Percentiles rank a stretch among this genome's conserved stretches.
These are phyloP conservation scores for Leccinum longicurvipes DNA, from an alignment of 768 basidiomycete genomes.

Conservation along the genomic window DNA sequence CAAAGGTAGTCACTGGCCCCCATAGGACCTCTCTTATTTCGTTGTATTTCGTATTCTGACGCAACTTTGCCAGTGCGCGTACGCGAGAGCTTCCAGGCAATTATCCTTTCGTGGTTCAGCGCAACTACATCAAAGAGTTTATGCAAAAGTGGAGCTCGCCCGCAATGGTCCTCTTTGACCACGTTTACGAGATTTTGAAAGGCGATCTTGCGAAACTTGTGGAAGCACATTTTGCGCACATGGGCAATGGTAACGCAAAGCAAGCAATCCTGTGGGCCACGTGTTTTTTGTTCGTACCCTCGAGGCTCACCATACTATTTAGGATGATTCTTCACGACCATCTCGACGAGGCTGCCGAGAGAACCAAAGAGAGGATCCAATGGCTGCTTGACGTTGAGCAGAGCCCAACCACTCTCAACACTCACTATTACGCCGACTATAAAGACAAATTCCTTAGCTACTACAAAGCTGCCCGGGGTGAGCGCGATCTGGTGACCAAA, in stretches of 20 bases:
- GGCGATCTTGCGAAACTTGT: constrained; percentile 43
- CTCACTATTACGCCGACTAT: constrained; percentile 48
- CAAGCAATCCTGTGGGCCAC: constrained; percentile 44
- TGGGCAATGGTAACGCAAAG: constrained; percentile 51
- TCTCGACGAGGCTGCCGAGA: constrained; percentile 40
- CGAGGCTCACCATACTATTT: background rate
- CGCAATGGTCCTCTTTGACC: constrained; percentile 41
- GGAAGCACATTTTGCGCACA: constrained; percentile 45
- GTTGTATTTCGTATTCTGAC: background rate
- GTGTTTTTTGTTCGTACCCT: background rate
- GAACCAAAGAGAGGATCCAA: constrained; percentile 38
- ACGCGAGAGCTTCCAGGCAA: constrained; percentile 69
- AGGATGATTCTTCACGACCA: constrained; percentile 54
- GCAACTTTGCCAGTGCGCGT: constrained; percentile 46
- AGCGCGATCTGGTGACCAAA: constrained; percentile 4
- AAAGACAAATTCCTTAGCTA: constrained; percentile 46
- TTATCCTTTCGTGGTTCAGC: constrained; percentile 61
- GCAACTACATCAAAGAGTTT: constrained; percentile 44
- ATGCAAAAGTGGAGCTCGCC: constrained; percentile 50
- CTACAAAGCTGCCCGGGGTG: constrained; percentile 39
- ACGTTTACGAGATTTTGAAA: constrained; percentile 36
- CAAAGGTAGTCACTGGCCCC: constrained; percentile 35
- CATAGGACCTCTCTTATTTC: too few relatives aligned
- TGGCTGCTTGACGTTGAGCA: constrained; percentile 51
- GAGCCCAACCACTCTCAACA: constrained; percentile 51